These are phyloP conservation scores for Hyaloscypha finlandica DNA, from an alignment of 495 filamentous ascomycete genomes.

Conservation along the genomic window DNA sequence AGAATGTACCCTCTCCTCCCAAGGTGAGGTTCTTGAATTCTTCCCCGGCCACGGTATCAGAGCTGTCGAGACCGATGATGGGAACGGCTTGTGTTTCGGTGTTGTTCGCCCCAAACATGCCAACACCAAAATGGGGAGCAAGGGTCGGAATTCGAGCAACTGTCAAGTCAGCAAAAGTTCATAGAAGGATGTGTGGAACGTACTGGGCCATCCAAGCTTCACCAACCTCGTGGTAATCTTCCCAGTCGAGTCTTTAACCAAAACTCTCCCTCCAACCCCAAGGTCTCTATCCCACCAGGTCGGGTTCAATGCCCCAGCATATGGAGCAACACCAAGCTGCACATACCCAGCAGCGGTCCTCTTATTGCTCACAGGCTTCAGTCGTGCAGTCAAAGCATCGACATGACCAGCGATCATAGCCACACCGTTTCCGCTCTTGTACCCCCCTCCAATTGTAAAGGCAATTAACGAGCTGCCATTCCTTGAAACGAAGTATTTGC, in stretches of 20 bases:
- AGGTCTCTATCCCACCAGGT: constrained; percentile 98
- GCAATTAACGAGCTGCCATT: constrained; percentile 86
- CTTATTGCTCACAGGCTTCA: constrained; percentile 89
- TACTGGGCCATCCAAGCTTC: constrained; percentile 83
- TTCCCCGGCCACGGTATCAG: constrained; percentile 48
- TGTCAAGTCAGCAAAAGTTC: constrained; percentile 32
- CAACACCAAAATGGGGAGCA: constrained; percentile 88
- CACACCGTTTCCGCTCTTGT: constrained; percentile 83
- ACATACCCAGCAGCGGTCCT: constrained; percentile 77
- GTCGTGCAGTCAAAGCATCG: constrained; percentile 82
- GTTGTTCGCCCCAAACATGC: constrained; percentile 78
- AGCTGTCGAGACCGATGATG: constrained; percentile 85
- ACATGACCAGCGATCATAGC: constrained; percentile 84
- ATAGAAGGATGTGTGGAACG: constrained; percentile 21
- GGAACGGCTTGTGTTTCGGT: constrained; percentile 92
- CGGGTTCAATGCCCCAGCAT: constrained; percentile 79
- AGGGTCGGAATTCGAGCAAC: constrained; percentile 89
- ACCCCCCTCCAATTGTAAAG: constrained; percentile 81
- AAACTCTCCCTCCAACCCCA: constrained; percentile 82
- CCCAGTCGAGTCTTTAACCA: constrained; percentile 73
- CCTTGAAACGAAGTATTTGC: constrained; percentile 84
- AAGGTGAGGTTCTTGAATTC: constrained; percentile 38
- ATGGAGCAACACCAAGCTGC: constrained; percentile 91
- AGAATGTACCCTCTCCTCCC: constrained; percentile 61
- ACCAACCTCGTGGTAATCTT: constrained; percentile 84